These are phyloP conservation scores for Adansonia madagascariensis DNA, from an alignment of 441 rosid genomes.

Conservation along the genomic window DNA sequence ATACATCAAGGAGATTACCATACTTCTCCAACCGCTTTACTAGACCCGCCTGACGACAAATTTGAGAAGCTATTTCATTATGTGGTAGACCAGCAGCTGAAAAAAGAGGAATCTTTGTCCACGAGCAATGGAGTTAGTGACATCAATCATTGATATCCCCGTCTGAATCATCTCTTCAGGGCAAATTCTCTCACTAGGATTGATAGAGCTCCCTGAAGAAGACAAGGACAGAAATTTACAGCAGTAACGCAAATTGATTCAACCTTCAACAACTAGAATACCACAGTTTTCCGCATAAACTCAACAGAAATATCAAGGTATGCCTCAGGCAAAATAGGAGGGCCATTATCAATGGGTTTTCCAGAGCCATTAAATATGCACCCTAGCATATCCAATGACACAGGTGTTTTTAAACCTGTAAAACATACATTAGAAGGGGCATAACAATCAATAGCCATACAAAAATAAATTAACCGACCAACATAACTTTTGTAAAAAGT, in stretches of 20 bases:
- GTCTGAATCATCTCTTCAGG: conserved; percentile 30
- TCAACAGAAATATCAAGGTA: conserved; percentile 92
- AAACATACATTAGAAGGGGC: conserved; percentile 21
- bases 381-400: conserved; percentile 36
- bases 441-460: background rate
- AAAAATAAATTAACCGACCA: background rate
- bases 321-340: conserved; percentile 95
- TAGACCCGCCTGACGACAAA: too few relatives aligned
- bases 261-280: background rate
- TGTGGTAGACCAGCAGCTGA: conserved; percentile 99
- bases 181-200: too few relatives aligned
- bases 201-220: conserved; percentile 80
- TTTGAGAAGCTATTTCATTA: conserved; percentile 32
- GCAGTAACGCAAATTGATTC: background rate
- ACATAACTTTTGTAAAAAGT: background rate
- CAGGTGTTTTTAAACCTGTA: conserved; percentile 13
- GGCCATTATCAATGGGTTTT: conserved; percentile 98
- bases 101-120: conserved; percentile 99
- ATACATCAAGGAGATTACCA: conserved; percentile 72
- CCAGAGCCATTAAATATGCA: conserved; percentile 98
- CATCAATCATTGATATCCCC: conserved; percentile 96
- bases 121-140: conserved; percentile 97
- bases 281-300: background rate
- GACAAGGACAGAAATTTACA: background rate
- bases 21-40: conserved; percentile 53